Base-by-base conservation (phyloP, 257 asterid species). In the Ocimum tenuiflorum region DNA sequence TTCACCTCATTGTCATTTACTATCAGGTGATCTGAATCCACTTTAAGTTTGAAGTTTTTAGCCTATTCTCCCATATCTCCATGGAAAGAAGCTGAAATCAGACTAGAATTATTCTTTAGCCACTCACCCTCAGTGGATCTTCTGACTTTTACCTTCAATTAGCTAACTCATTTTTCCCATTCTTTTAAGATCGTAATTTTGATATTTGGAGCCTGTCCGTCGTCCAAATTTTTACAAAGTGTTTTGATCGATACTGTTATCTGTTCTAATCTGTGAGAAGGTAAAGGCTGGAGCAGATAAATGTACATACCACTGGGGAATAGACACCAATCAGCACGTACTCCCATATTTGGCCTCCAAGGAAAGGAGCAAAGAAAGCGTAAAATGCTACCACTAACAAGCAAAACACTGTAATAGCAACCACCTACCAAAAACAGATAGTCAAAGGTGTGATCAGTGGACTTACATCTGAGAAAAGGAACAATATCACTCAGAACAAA, bases 321-420 rank as follows among this genome's bases (percentile, higher is more conserved):
- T 92, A 92, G 63, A 68, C 81, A 59, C 94, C 91, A 64, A 89
- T 45, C 42, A 83, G 70, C n/a, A 75, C 77, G 69, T 87, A 89
- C 75, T 89, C 95, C 96, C 96, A 91, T 68, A 89, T 76, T 49
- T 72, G 86, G 61, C 95, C 95, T 64, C 98, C 98, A 20, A 89
- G 82, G 78, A 91, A 91, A 46, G 98, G 98, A 58, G 96, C 95
- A 78, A 91, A 89, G 85, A 91, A 91, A 52, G 96, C 96, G 82
- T 87, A 91, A 74, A 85, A 91, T 24, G 98, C 98, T 58, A 91
- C 95, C 73, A 83, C 96, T 60, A 91, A 69, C 78, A 91, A 74
- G 92, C 82, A 91, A 67, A 83, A 91, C 56, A 91, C 98, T 0
- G 98, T 89, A 72, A 91, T 77, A 46, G 98, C 98, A 78, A 87